phyloP scores from a whole-genome alignment of 768 basidiomycete species.

The Dacryopinax primogenitus region DNA sequence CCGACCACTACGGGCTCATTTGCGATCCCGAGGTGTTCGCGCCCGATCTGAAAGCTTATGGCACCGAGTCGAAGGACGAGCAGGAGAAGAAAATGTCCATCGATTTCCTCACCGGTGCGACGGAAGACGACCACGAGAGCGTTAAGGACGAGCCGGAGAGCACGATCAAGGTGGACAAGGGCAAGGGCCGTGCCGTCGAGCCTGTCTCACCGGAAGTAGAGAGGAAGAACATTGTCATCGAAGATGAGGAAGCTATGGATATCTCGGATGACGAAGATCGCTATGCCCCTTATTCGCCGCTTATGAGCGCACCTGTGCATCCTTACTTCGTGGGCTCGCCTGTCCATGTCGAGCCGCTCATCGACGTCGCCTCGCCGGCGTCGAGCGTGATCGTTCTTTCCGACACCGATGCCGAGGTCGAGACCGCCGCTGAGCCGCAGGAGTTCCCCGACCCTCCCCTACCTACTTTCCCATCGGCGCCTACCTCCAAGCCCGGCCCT shows the following conservation, averaged over 20 bases:
- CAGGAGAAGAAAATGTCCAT: conserved; percentile 30
- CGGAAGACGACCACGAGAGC: conserved; percentile 28
- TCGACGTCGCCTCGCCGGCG: conserved; percentile 44
- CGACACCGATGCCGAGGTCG: conserved; percentile 21
- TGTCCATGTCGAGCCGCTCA: conserved; percentile 41
- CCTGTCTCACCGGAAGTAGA: conserved; percentile 10
- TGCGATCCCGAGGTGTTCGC: conserved; percentile 21
- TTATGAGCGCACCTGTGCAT: conserved; percentile 27
- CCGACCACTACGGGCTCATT: background rate
- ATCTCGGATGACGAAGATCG: background rate
- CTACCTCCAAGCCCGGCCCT: conserved; percentile 24
- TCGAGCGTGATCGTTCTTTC: conserved; percentile 19
- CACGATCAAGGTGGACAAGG: conserved; percentile 33
- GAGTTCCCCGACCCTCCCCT: conserved; percentile 38
- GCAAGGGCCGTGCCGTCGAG: conserved; percentile 37
- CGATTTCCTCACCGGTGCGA: conserved; percentile 21
- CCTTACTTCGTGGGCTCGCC: conserved; percentile 34
- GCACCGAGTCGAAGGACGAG: conserved; percentile 54
- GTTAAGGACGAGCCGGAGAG: conserved; percentile 22
- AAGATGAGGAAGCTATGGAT: background rate
- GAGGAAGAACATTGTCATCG: background rate
- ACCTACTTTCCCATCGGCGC: conserved; percentile 29
- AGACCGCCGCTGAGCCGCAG: too few species aligned
- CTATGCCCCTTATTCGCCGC: background rate
- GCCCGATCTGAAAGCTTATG: conserved; percentile 47